Percentiles rank a stretch among this genome's conserved stretches.
phyloP scores from a whole-genome alignment of 2,329 filamentous ascomycete species.

The Calonectria henricotiae region DNA sequence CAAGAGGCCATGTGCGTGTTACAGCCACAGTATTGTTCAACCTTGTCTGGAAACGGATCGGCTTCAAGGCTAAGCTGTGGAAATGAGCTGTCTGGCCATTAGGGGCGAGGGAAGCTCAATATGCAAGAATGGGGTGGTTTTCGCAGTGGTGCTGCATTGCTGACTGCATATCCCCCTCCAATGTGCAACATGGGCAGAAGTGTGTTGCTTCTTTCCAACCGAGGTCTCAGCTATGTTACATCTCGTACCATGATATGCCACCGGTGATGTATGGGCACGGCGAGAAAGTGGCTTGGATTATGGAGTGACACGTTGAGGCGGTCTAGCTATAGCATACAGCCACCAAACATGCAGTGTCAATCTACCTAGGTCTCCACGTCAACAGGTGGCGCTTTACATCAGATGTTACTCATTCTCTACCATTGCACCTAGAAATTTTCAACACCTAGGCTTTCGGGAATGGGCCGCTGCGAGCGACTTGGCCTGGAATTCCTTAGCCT shows the following conservation, averaged over 20 bases:
- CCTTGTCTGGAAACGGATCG: no score
- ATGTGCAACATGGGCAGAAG: not conserved
- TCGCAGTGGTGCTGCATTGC: not conserved
- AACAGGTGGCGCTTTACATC: conserved; percentile 56
- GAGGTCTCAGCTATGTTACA: not conserved
- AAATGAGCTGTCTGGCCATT: no score
- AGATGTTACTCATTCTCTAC: conserved; percentile 46
- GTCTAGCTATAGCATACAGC: not conserved
- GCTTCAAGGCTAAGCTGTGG: no score
- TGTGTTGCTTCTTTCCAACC: not conserved
- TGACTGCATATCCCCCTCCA: not conserved
- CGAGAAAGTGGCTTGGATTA: not conserved
- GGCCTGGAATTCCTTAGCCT: no score
- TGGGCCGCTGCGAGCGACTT: no score
- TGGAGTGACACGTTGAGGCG: not conserved
- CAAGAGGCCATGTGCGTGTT: no score
- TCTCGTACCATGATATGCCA: not conserved
- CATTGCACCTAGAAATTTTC: no score
- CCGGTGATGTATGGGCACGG: not conserved
- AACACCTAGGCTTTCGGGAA: no score
- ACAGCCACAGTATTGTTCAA: no score
- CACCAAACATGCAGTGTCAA: no score
- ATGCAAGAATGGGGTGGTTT: no score
- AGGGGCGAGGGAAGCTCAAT: no score
- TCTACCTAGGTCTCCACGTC: conserved; percentile 42